phyloP scores from a whole-genome alignment of 805 yeast genomes.

The Komagataella ulmi region DNA sequence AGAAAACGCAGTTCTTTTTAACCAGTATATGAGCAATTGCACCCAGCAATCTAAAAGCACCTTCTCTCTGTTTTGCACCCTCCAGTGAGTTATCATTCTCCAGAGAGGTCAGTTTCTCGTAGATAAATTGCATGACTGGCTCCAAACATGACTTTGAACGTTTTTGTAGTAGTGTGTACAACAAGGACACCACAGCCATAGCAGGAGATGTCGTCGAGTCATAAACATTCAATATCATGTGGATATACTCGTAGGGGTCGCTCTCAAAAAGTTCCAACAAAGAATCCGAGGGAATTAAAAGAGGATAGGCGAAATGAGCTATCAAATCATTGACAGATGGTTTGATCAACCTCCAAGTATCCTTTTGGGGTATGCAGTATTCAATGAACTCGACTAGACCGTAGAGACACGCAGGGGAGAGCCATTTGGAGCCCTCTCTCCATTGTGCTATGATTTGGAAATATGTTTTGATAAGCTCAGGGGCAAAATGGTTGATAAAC shows the following conservation, averaged over 20 bases:
- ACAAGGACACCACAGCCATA: slow-evolving; percentile 61
- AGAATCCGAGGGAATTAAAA: slow-evolving; percentile 60
- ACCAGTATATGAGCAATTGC: slow-evolving; percentile 49
- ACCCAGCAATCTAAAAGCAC: slow-evolving; percentile 69
- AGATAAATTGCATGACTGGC: slow-evolving; percentile 48
- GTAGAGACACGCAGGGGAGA: slow-evolving; percentile 51
- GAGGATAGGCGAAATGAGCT: slow-evolving; percentile 65
- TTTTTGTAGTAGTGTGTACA: slow-evolving; percentile 60
- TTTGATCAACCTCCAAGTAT: slow-evolving; percentile 56
- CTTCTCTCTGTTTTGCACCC: slow-evolving; percentile 59
- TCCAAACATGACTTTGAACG: slow-evolving; percentile 47
- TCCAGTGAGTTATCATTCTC: slow-evolving; percentile 27
- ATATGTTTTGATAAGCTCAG: slow-evolving; percentile 54
- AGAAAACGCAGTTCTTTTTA: slow-evolving; percentile 40
- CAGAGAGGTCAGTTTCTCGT: slow-evolving; percentile 29
- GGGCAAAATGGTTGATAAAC: slow-evolving; percentile 49
- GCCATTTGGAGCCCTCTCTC: slow-evolving; percentile 57
- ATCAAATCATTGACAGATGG: slow-evolving; percentile 57
- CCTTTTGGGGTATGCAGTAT: slow-evolving; percentile 40
- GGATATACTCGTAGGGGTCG: slow-evolving; percentile 88
- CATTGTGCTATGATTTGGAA: slow-evolving; percentile 60
- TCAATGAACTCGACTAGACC: slow-evolving; percentile 53
- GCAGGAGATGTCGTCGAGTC: slow-evolving; percentile 59
- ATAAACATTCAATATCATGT: slow-evolving; percentile 53
- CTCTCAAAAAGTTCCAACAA: slow-evolving; percentile 67